Conservation (phyloP, 2,329 filamentous ascomycete genomes). For the Beauveria brongniartii region DNA sequence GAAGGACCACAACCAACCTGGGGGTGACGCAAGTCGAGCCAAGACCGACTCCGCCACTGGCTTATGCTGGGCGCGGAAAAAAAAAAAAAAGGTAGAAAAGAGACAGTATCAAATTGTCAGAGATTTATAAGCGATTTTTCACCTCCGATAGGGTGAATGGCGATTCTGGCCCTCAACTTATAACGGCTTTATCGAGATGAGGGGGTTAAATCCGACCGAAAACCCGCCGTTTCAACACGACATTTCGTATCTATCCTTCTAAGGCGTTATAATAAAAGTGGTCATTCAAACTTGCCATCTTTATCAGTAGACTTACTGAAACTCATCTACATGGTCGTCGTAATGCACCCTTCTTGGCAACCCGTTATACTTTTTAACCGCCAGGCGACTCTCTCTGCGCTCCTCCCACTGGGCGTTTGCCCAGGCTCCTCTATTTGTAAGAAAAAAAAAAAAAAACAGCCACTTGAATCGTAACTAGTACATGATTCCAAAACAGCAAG, state of each 20-base stretch:
- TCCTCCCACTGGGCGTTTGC: too few species aligned
- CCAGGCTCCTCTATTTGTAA: too few species aligned
- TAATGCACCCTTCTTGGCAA: background rate
- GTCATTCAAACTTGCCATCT: background rate
- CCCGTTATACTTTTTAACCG: background rate
- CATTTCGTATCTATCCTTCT: too few species aligned
- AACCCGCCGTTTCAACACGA: too few species aligned
- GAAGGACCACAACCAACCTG: background rate
- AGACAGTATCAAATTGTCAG: background rate
- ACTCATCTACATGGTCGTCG: background rate
- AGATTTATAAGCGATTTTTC: background rate
- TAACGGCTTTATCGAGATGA: background rate
- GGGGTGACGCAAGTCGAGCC: background rate
- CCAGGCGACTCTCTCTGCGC: background rate
- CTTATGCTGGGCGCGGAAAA: background rate
- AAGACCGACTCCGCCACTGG: slow-evolving; percentile 1
- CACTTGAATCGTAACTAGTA: too few species aligned
- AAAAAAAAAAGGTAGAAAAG: too few species aligned
- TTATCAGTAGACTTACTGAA: background rate
- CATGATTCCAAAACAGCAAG: background rate
- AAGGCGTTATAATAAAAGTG: too few species aligned
- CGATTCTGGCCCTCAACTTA: background rate
- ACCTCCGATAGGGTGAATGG: background rate
- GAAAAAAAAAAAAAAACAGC: too few species aligned
- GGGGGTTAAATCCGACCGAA: background rate